Evolutionary conservation across 495 filamentous ascomycete genomes (phyloP), one percentile per base, ranked within the genome.

Genomic region (Xylaria longipes): DNA sequence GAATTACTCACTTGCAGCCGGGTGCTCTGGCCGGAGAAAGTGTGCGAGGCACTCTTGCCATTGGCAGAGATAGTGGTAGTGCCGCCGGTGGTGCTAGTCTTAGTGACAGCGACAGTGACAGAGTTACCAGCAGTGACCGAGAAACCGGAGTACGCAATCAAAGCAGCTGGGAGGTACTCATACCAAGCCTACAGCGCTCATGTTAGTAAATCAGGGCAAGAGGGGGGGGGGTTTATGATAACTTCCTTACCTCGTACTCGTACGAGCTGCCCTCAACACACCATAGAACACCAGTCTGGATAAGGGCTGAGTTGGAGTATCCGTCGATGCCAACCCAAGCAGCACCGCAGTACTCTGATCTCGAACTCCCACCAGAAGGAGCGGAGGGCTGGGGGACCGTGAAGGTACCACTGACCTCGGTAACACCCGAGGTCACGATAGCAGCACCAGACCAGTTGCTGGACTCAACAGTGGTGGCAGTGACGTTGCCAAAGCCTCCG

Each of bases 211-310:
- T 66, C 3, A 35, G 1, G 29, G 1, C 8, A 52, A 52, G 31
- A 7, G 5, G 22, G 39, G 22, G 43, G 1, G 14, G n/a, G n/a
- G 46, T 6, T 7, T 50, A 37, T 37, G 45, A 22, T 39, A 39
- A 6, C 31, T 50, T 52, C 15, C 63, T 29, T 66, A 66, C 63
- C 63, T 66, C 63, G 31, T 66, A 66, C 20, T 50, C 43, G 14
- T 52, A 66, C 7, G 45, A 52, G 45, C 9, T 25, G 31, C 45
- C 31, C 63, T 66, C 7, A 12, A 66, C 63, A 52, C 63, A 66
- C 63, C 63, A 66, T 52, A 66, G 63, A 20, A 66, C 63, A 50
- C 63, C 63, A 52, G 63, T 66, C 31, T 66, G 63, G 12, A 66
- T 66, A 0, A 66, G 45, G 25, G 63, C 63, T 9, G 43, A 50